phyloP scores from a whole-genome alignment of 345 rosid genomes.

The Pistacia atlantica region DNA sequence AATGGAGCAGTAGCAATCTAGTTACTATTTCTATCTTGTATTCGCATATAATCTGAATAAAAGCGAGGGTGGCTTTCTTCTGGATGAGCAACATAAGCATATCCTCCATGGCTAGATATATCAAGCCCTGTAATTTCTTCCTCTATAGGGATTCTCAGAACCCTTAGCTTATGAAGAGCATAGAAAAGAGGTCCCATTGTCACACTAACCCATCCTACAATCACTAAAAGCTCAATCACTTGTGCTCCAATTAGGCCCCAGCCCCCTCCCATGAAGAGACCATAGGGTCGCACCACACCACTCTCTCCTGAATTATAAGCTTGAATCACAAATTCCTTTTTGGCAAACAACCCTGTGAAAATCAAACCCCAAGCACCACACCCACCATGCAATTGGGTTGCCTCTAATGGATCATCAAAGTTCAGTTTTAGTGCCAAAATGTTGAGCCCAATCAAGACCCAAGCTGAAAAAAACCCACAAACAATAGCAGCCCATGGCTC shows the following conservation, averaged over 20 bases:
- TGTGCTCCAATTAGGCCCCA: slow-evolving; percentile 58
- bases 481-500: slow-evolving; percentile 76
- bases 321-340: slow-evolving; percentile 57
- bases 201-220: slow-evolving; percentile 45
- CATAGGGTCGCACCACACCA: slow-evolving; percentile 45
- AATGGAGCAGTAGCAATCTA: neutral
- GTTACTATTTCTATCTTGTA: slow-evolving; percentile 26
- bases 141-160: slow-evolving; percentile 47
- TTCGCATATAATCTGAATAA: slow-evolving; percentile 35
- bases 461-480: slow-evolving; percentile 50
- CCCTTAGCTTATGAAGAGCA: slow-evolving; percentile 42
- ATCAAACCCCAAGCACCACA: slow-evolving; percentile 70
- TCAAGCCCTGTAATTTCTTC: slow-evolving; percentile 64
- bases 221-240: slow-evolving; percentile 43
- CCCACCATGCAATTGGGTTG: slow-evolving; percentile 62
- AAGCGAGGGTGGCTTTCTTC: slow-evolving; percentile 40
- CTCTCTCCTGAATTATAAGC: slow-evolving; percentile 46
- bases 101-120: slow-evolving; percentile 63
- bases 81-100: slow-evolving; percentile 43
- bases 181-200: slow-evolving; percentile 67
- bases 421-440: slow-evolving; percentile 34
- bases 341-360: slow-evolving; percentile 62
- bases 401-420: slow-evolving; percentile 68
- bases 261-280: slow-evolving; percentile 64
- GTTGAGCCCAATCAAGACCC: slow-evolving; percentile 59